A percentile compares a stretch with the other conserved stretches of the same genome.
These are phyloP conservation scores for Starmerella stigmatis DNA, from an alignment of 805 yeast genomes.

Conservation along the genomic window DNA sequence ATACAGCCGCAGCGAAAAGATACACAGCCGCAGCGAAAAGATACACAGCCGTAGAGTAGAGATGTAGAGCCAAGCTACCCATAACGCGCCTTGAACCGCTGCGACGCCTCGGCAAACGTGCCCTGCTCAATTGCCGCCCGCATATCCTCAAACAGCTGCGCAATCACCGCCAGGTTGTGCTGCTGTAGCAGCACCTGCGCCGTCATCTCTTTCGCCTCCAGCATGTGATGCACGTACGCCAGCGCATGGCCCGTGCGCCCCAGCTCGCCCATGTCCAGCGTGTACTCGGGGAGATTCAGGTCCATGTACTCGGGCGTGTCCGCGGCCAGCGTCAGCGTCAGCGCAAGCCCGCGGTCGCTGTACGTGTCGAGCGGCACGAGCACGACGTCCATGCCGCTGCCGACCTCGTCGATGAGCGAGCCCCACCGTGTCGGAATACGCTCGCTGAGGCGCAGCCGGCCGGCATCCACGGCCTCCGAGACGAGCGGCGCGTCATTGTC, in stretches of 20 bases:
- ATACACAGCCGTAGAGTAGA: too few relatives aligned
- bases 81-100: constrained; percentile 4
- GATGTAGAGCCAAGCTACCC: too few relatives aligned
- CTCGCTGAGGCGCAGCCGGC: constrained; percentile 14
- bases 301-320: constrained; percentile 24
- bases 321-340: constrained; percentile 27
- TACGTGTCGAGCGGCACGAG: constrained; percentile 26
- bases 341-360: constrained; percentile 34
- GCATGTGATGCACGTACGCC: constrained; percentile 37
- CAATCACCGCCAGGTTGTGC: constrained; percentile 31
- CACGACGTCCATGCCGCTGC: constrained; percentile 32
- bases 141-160: constrained; percentile 29
- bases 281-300: constrained; percentile 29
- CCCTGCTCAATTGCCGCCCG: constrained; percentile 27
- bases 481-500: not conserved
- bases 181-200: constrained; percentile 35
- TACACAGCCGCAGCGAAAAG: too few relatives aligned
- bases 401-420: constrained; percentile 24
- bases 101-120: constrained; percentile 25
- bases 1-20: too few relatives aligned
- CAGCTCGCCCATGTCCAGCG: constrained; percentile 28
- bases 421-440: constrained; percentile 19
- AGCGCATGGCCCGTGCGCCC: constrained; percentile 27
- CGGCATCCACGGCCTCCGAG: not conserved
- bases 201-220: constrained; percentile 36